phyloP scores from a whole-genome alignment of 176 grass and related monocot species.

The Oryza meridionalis region DNA sequence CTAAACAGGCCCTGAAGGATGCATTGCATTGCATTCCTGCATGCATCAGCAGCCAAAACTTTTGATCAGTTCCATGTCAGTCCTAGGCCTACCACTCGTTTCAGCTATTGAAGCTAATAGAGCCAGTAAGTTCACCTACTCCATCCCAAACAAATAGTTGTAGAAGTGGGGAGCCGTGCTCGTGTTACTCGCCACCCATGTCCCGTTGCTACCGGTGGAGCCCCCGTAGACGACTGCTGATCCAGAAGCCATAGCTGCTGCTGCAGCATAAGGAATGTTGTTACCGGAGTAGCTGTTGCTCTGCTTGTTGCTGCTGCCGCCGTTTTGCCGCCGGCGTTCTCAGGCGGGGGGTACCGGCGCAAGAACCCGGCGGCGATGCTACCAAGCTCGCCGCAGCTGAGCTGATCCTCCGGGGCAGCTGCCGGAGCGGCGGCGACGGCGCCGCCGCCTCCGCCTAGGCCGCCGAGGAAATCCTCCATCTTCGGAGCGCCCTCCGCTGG shows the following conservation, averaged over 20 bases:
- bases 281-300: constrained; percentile 44
- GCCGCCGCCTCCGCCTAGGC: constrained; percentile 7
- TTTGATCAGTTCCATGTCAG: constrained; percentile 75
- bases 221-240: constrained; percentile 50
- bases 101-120: constrained; percentile 33
- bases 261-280: constrained; percentile 62
- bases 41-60: constrained; percentile 61
- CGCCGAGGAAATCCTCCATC: constrained; percentile 87
- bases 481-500: constrained; percentile 50
- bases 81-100: constrained; percentile 66
- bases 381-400: constrained; percentile 59
- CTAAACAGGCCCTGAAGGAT: too few species aligned
- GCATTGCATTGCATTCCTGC: constrained; percentile 26
- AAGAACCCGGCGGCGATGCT: constrained; percentile 84
- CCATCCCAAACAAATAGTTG: constrained; percentile 78
- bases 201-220: constrained; percentile 59
- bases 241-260: constrained; percentile 48
- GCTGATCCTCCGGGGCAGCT: constrained; percentile 26
- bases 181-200: constrained; percentile 54
- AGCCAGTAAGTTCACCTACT: constrained; percentile 55
- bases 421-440: background rate
- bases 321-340: constrained; percentile 44
- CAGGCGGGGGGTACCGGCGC: constrained; percentile 38
- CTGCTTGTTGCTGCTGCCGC: constrained; percentile 34
- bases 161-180: constrained; percentile 65